A percentile compares a stretch with the other conserved stretches of the same genome.
phyloP scores from a whole-genome alignment of 2,329 filamentous ascomycete species.

The Stagonosporopsis rhizophila region DNA sequence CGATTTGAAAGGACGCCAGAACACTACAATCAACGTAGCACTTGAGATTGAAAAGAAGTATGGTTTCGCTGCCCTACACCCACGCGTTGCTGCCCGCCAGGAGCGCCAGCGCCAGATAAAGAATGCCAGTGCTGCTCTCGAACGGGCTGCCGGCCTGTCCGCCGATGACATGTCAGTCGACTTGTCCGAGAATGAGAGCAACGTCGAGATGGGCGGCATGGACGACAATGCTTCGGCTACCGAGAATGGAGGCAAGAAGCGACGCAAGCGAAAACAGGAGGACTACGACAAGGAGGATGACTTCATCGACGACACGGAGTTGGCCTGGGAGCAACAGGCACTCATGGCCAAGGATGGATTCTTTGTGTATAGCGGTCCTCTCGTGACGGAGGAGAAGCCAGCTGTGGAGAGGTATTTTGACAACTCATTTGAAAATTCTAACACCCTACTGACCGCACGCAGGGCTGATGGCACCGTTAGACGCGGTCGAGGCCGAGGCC shows the following conservation, averaged over 20 bases:
- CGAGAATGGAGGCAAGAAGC: conserved; percentile 70
- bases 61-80: conserved; percentile 92
- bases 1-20: conserved; percentile 78
- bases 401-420: conserved; percentile 65
- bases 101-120: conserved; percentile 88
- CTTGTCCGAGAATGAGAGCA: conserved; percentile 74
- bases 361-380: conserved; percentile 94
- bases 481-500: conserved; percentile 66
- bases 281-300: conserved; percentile 73
- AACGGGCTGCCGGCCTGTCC: conserved; percentile 74
- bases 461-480: conserved; percentile 78
- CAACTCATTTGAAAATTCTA: not conserved
- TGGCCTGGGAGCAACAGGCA: conserved; percentile 94
- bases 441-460: conserved; percentile 36
- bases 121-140: conserved; percentile 83
- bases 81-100: conserved; percentile 85
- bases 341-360: conserved; percentile 95
- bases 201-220: conserved; percentile 83
- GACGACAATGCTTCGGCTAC: conserved; percentile 48
- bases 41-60: conserved; percentile 92
- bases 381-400: conserved; percentile 85
- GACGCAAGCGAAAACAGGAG: conserved; percentile 76
- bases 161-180: conserved; percentile 86
- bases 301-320: conserved; percentile 87
- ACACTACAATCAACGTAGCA: conserved; percentile 95